These are phyloP conservation scores for Erysimum pusillum DNA, from an alignment of 441 rosid genomes.

Conservation along the genomic window DNA sequence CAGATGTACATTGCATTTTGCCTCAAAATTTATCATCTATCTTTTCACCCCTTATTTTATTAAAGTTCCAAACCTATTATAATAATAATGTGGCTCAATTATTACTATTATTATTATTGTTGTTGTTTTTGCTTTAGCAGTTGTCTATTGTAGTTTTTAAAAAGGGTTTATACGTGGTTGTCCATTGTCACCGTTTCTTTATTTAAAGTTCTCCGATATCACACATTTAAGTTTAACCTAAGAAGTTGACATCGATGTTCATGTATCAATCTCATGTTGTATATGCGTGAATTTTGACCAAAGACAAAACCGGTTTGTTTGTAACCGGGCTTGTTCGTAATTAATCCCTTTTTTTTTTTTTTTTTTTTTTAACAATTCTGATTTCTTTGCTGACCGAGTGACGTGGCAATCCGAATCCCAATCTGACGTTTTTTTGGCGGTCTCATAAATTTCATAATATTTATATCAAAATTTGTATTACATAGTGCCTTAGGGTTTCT, in stretches of 20 bases:
- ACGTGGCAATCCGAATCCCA: conserved; percentile 3
- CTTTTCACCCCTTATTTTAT: conserved; percentile 1
- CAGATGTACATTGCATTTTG: conserved; percentile 48
- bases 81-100: conserved; percentile 14
- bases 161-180: conserved; percentile 40
- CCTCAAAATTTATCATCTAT: conserved; percentile 30
- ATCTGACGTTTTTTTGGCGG: not conserved
- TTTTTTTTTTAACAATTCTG: not conserved
- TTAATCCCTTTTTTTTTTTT: not conserved
- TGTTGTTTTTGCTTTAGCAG: conserved; percentile 21
- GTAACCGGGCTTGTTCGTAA: not conserved
- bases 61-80: conserved; percentile 15
- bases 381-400: conserved; percentile 14
- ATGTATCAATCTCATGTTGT: conserved; percentile 20
- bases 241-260: not conserved
- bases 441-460: not conserved
- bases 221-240: conserved; percentile 14
- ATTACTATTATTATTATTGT: conserved; percentile 18
- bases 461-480: conserved; percentile 4
- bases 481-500: conserved; percentile 16
- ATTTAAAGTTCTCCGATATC: not conserved
- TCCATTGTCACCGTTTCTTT: conserved; percentile 36
- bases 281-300: conserved; percentile 13
- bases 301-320: conserved; percentile 29
- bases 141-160: not conserved